Conservation (phyloP, 306 rosid genomes). For the Gastrolobium bilobum region DNA sequence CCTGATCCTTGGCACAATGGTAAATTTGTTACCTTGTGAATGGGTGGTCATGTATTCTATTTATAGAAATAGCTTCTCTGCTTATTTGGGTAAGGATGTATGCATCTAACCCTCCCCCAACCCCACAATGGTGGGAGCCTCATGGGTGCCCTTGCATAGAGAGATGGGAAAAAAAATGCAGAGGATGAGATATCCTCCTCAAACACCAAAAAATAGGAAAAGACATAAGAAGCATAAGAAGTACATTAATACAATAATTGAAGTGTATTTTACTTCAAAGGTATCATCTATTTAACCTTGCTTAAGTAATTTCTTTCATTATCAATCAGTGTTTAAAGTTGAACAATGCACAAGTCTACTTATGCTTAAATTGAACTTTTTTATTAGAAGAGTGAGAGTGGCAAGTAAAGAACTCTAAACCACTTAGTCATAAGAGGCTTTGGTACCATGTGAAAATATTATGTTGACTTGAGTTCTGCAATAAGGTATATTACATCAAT, state of each 20-base stretch:
- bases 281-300: conserved; percentile 29
- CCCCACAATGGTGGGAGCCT: background rate
- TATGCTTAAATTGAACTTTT: no score
- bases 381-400: no score
- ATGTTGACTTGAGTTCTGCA: no score
- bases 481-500: no score
- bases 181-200: conserved; percentile 14
- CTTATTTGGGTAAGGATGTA: background rate
- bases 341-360: no score
- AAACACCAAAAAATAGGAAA: background rate
- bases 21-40: conserved; percentile 4
- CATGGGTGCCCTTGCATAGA: background rate
- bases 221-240: conserved; percentile 5
- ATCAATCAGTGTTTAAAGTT: background rate
- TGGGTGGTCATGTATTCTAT: background rate
- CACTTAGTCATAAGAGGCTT: no score
- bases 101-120: background rate
- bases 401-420: no score
- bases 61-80: background rate
- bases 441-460: no score
- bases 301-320: background rate
- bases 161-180: background rate
- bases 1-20: background rate
- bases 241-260: background rate
- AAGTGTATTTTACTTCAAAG: background rate